Percentiles rank a stretch among this genome's conserved stretches.
Evolutionary conservation across 106 monocot species (phyloP).

Genomic region (Amphibolis antarctica): DNA sequence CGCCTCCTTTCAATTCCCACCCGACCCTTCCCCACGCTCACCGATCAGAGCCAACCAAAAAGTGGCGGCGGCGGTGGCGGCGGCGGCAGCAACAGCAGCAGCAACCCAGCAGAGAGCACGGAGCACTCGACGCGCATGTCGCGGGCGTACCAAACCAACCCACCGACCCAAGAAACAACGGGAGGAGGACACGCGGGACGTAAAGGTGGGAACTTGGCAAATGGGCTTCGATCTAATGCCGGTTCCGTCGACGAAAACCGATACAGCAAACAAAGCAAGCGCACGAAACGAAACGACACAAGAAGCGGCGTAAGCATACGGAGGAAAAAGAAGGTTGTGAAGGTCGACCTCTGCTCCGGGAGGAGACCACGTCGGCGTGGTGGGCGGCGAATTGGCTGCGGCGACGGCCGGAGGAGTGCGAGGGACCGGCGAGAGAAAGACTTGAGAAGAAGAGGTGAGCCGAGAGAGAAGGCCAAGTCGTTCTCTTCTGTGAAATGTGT

Average conservation of each 20-base stretch:
- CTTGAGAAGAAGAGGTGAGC: neutral
- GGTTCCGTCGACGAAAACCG: neutral
- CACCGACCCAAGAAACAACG: too few species aligned
- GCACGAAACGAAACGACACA: neutral
- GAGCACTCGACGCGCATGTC: neutral
- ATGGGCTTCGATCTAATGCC: conserved; percentile 11
- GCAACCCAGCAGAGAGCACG: neutral
- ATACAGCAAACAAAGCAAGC: neutral
- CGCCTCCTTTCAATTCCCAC: neutral
- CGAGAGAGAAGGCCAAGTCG: conserved; percentile 3
- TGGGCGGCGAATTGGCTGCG: conserved; percentile 3
- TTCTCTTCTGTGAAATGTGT: neutral
- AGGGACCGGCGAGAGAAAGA: neutral
- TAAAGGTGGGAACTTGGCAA: conserved; percentile 1
- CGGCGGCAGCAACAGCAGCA: neutral
- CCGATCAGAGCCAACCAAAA: neutral
- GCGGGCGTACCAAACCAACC: neutral
- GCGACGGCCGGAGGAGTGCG: neutral
- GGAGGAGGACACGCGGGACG: neutral
- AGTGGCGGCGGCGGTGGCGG: too few species aligned
- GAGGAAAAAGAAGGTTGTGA: neutral
- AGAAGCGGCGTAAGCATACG: too few species aligned
- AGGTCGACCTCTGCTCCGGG: neutral
- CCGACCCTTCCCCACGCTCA: neutral
- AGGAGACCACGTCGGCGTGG: neutral